phyloP scores from a whole-genome alignment of 495 filamentous ascomycete genomes.

The Penicillium simplicissimum region DNA sequence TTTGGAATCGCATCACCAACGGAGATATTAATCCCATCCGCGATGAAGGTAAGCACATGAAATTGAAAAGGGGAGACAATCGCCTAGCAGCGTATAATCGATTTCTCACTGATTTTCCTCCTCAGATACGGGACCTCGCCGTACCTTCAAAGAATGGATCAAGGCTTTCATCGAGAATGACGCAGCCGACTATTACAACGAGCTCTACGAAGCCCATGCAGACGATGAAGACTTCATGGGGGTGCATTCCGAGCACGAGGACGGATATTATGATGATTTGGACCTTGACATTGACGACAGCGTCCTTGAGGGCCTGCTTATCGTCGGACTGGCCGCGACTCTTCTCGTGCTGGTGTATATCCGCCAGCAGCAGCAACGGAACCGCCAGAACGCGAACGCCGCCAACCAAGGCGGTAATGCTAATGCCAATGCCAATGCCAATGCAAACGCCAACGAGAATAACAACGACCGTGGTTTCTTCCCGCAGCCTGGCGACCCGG shows the following conservation, averaged over 20 bases:
- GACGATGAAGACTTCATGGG: constrained; percentile 57
- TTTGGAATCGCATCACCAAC: constrained; percentile 90
- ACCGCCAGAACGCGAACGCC: constrained; percentile 46
- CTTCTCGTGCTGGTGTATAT: constrained; percentile 81
- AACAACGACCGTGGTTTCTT: constrained; percentile 65
- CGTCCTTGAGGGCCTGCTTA: constrained; percentile 80
- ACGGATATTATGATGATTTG: constrained; percentile 66
- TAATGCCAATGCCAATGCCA: constrained; percentile 27
- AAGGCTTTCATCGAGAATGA: constrained; percentile 79
- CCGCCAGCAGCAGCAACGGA: constrained; percentile 66
- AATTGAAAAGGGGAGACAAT: background rate
- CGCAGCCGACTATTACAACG: constrained; percentile 48
- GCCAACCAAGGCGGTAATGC: constrained; percentile 22
- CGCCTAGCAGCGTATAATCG: background rate
- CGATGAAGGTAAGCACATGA: constrained; percentile 63
- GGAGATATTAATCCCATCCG: constrained; percentile 88
- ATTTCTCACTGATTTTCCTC: background rate
- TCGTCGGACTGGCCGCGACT: constrained; percentile 72
- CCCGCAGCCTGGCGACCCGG: constrained; percentile 69
- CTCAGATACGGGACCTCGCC: constrained; percentile 63
- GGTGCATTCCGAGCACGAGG: constrained; percentile 52
- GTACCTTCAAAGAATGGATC: constrained; percentile 82
- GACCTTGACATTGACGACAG: constrained; percentile 69
- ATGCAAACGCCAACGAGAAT: constrained; percentile 34
- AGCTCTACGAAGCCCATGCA: constrained; percentile 59